These are phyloP conservation scores for Colletotrichum neosansevieriae DNA, from an alignment of 2,329 filamentous ascomycete genomes.

Conservation along the genomic window DNA sequence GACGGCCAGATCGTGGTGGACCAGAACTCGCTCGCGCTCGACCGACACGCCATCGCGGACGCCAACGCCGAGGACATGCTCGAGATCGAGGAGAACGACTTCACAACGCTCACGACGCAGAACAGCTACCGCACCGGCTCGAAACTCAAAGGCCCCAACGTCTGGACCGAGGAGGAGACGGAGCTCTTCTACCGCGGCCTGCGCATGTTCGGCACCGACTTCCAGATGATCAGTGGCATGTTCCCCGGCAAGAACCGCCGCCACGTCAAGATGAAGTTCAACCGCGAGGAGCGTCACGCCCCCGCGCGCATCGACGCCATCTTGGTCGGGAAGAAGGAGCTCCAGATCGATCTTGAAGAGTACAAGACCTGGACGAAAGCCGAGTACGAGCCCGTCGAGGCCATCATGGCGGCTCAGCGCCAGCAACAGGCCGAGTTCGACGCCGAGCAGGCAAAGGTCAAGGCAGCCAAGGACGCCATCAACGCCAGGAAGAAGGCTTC, in stretches of 20 bases:
- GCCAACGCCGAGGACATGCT: slow-evolving; percentile 66
- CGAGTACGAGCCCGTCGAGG: slow-evolving; percentile 67
- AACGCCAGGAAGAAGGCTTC: slow-evolving; percentile 62
- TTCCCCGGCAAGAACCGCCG: slow-evolving; percentile 79
- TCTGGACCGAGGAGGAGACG: slow-evolving; percentile 79
- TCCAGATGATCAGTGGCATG: slow-evolving; percentile 82
- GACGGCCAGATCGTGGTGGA: slow-evolving; percentile 81
- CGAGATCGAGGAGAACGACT: slow-evolving; percentile 81
- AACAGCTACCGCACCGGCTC: slow-evolving; percentile 73
- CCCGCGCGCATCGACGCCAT: slow-evolving; percentile 73
- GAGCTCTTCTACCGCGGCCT: slow-evolving; percentile 82
- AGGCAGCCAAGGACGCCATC: slow-evolving; percentile 61
- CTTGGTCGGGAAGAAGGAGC: slow-evolving; percentile 70
- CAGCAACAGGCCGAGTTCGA: slow-evolving; percentile 59
- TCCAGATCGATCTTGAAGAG: slow-evolving; percentile 70
- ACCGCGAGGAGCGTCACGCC: slow-evolving; percentile 78
- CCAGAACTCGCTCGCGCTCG: slow-evolving; percentile 74
- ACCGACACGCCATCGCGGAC: slow-evolving; percentile 74
- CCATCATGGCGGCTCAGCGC: slow-evolving; percentile 67
- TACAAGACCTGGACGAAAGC: slow-evolving; percentile 65
- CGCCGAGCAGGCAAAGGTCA: slow-evolving; percentile 56
- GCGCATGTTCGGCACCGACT: slow-evolving; percentile 84
- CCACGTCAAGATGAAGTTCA: slow-evolving; percentile 86
- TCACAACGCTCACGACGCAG: slow-evolving; percentile 78
- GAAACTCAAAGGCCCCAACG: slow-evolving; percentile 72